Evolutionary conservation across 495 filamentous ascomycete species (phyloP).

Genomic region (Penicillium dipodomyicola): DNA sequence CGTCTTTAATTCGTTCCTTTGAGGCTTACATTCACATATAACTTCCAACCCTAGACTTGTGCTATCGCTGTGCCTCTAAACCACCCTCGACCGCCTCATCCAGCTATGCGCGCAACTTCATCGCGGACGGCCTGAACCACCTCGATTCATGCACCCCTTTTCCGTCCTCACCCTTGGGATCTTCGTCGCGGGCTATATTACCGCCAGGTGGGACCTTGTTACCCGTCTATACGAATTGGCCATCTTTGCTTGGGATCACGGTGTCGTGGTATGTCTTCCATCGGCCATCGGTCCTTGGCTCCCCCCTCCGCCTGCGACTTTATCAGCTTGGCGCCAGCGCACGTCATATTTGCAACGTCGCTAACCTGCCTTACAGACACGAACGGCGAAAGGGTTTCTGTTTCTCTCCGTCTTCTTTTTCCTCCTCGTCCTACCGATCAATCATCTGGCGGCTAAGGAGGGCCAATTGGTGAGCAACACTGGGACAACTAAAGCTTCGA

Average conservation of each 20-base stretch:
- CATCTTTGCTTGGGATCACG: slow-evolving; percentile 97
- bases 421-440: slow-evolving; percentile 69
- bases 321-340: background rate
- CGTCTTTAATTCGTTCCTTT: background rate
- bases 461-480: slow-evolving; percentile 54
- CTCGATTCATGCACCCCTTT: slow-evolving; percentile 90
- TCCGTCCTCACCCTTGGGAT: slow-evolving; percentile 90
- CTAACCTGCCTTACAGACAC: slow-evolving; percentile 44
- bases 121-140: slow-evolving; percentile 29
- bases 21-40: background rate
- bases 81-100: background rate
- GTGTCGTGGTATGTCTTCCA: slow-evolving; percentile 76
- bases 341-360: background rate
- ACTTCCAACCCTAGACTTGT: background rate
- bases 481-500: background rate
- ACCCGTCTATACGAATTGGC: slow-evolving; percentile 93
- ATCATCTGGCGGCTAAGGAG: slow-evolving; percentile 68
- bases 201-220: slow-evolving; percentile 96
- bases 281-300: slow-evolving; percentile 6
- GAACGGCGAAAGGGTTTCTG: slow-evolving; percentile 70
- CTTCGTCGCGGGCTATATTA: slow-evolving; percentile 99
- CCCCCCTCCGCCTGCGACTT: slow-evolving; percentile 21
- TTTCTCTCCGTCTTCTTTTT: slow-evolving; percentile 76
- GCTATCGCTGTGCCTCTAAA: background rate
- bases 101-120: slow-evolving; percentile 40